Evolutionary conservation across 305 asterid genomes (phyloP).

Genomic region (Fraxinus albicans): DNA sequence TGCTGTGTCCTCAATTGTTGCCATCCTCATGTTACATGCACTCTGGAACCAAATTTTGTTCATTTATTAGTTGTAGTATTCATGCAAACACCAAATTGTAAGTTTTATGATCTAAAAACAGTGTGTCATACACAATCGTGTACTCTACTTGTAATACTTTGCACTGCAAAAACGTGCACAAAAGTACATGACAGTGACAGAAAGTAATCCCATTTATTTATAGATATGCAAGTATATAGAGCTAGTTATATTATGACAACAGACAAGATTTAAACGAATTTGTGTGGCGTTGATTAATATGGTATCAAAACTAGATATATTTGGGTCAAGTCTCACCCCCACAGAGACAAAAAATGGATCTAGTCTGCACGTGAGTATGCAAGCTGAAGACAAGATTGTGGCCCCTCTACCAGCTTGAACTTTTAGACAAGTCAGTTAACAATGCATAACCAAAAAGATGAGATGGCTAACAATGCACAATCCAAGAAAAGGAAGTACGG

Average conservation of each 20-base stretch:
- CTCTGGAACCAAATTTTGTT: conserved; percentile 48
- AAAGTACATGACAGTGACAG: neutral
- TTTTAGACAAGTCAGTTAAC: neutral
- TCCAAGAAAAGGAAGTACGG: neutral
- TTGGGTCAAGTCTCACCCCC: neutral
- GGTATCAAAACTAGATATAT: neutral
- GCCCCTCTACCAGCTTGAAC: neutral
- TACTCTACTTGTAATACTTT: neutral
- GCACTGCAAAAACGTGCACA: neutral
- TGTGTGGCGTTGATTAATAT: neutral
- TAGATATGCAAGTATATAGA: neutral
- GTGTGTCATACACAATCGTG: neutral
- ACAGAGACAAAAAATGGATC: neutral
- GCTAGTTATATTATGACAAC: neutral
- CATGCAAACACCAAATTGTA: conserved; percentile 9
- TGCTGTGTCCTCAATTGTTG: conserved; percentile 89
- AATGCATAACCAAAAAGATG: neutral
- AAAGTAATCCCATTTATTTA: neutral
- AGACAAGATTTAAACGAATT: neutral
- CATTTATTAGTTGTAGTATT: conserved; percentile 23
- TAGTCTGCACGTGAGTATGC: neutral
- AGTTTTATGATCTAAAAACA: neutral
- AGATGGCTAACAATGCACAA: neutral
- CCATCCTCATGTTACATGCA: conserved; percentile 88
- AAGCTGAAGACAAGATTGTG: neutral